These are phyloP conservation scores for Apiotrichum veenhuisii DNA, from an alignment of 1,284 basidiomycete genomes.

Conservation along the genomic window DNA sequence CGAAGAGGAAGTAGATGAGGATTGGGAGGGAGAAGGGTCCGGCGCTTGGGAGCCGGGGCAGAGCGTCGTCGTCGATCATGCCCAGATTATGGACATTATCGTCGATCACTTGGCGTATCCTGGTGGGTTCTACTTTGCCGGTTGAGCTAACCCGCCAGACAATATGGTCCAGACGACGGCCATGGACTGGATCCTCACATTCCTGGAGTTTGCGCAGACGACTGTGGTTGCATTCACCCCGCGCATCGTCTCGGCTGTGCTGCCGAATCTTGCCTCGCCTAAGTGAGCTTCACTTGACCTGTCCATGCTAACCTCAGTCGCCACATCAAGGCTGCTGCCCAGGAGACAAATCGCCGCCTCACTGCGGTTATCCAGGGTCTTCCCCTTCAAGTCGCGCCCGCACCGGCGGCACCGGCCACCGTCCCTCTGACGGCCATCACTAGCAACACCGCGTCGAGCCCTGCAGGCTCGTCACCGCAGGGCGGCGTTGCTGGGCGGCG, in stretches of 20 bases:
- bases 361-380: conserved; percentile 79
- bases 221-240: conserved; percentile 95
- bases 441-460: background rate
- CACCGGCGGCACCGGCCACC: conserved; percentile 30
- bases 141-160: conserved; percentile 54
- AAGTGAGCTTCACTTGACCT: conserved; percentile 25
- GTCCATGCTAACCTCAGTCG: conserved; percentile 42
- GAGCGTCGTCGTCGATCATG: conserved; percentile 85
- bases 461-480: conserved; percentile 31
- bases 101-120: conserved; percentile 82
- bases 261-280: conserved; percentile 80
- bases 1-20: conserved; percentile 31
- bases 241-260: conserved; percentile 81
- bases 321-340: conserved; percentile 83
- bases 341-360: conserved; percentile 80
- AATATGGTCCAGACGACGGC: conserved; percentile 85
- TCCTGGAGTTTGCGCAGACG: conserved; percentile 80
- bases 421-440: background rate
- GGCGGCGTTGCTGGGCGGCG: conserved; percentile 17
- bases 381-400: conserved; percentile 60
- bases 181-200: conserved; percentile 87
- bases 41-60: conserved; percentile 86
- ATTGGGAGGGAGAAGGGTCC: conserved; percentile 45
- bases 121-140: conserved; percentile 57
- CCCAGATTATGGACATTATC: conserved; percentile 88